Base-by-base conservation (phyloP, 768 basidiomycete species). In the Daedaleopsis nitida region DNA sequence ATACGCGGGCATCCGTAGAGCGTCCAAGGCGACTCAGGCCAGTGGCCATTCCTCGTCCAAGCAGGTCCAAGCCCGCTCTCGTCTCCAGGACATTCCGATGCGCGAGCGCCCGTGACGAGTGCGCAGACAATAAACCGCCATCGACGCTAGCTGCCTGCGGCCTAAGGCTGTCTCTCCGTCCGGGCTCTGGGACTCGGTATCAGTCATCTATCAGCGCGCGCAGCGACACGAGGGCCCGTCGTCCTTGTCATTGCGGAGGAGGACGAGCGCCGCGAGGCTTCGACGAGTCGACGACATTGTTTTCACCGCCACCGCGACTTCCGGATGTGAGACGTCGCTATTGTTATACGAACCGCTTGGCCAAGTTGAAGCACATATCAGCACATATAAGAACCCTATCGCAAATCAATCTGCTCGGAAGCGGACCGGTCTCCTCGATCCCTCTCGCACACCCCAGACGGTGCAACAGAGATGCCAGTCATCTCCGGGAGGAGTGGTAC, bases 321-420 rank as follows among this genome's bases (percentile, higher is more conserved):
- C 27, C 27, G 27, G 27, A 32, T 32, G 27, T 38, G 55, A 48
- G 47, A 49, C 45, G 16, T n/a, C 2, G 14, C 50, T 57, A 57
- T 57, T 57, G 56, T 57, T 42, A 27, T 57, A 38, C 56, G 37
- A 51, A 49, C 49, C 56, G 27, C 56, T 23, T 45, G 44, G 9
- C 21, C 44, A n/a, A 27, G 34, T 17, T 19, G 5, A 39, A 14
- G 35, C 34, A 43, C 24, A 32, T 16, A 44, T 21, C 35, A 49
- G 37, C 23, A 8, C 27, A 35, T n/a, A 38, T 38, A 11, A 9
- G 23, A 32, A 32, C 21, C 34, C 35, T 23, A 45, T 9, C 17
- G 12, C 39, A 24, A 21, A 47, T 57, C 13, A 48, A 21, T 38
- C 48, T 39, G 24, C 48, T 50, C 37, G 48, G 48, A 16, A 57